A percentile compares a stretch with the other conserved stretches of the same genome.
Conservation (phyloP, 2,329 filamentous ascomycete species). For the Arthrinium phaeospermum region DNA sequence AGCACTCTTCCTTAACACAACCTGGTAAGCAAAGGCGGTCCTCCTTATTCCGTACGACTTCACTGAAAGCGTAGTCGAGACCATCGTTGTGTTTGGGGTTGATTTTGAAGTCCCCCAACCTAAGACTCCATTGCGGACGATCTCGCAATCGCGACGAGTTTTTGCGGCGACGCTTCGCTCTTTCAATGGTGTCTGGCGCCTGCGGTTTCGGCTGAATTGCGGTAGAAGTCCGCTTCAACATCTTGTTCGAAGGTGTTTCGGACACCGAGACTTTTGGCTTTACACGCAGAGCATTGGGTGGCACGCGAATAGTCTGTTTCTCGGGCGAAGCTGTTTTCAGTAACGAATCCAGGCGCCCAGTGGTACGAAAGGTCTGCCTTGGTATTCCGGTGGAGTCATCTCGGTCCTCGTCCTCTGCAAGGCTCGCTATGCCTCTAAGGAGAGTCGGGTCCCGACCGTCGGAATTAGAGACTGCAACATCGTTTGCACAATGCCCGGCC, state of each 20-base stretch:
- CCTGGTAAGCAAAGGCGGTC: conserved; percentile 74
- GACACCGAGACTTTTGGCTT: background rate
- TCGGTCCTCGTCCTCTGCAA: conserved; percentile 34
- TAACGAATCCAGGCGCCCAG: conserved; percentile 30
- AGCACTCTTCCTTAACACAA: conserved; percentile 78
- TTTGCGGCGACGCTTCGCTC: conserved; percentile 18
- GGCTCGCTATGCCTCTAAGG: conserved; percentile 28
- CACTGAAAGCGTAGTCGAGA: conserved; percentile 72
- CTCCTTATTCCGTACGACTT: conserved; percentile 74
- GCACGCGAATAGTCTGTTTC: conserved; percentile 21
- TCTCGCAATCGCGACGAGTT: conserved; percentile 58
- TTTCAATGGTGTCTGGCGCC: background rate
- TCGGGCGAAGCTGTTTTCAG: conserved; percentile 30
- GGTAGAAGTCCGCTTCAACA: background rate
- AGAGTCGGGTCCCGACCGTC: conserved; percentile 12
- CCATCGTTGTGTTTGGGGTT: conserved; percentile 77
- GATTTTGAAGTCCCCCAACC: conserved; percentile 78
- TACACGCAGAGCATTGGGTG: background rate
- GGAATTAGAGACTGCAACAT: background rate
- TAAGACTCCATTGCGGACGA: conserved; percentile 62
- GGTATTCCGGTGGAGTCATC: conserved; percentile 20
- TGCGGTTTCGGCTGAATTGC: conserved; percentile 20
- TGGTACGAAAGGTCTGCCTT: conserved; percentile 15
- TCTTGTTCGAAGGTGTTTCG: background rate
- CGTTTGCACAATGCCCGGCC: background rate